Evolutionary conservation across 83 land plant genomes (phyloP).

Genomic region (Diphasiastrum complanatum): DNA sequence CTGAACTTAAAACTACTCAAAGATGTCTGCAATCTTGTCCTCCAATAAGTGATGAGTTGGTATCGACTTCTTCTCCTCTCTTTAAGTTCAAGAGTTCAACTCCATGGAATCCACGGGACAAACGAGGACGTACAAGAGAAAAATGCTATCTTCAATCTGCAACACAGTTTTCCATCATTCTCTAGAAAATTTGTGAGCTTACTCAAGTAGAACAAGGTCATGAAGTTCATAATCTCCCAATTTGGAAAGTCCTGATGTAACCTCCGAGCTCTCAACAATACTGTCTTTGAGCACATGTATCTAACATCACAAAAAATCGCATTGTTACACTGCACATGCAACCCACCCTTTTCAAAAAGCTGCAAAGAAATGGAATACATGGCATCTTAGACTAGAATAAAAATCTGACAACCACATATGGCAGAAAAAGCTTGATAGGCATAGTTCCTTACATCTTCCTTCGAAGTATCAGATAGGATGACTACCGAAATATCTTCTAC

Average conservation of each 20-base stretch:
- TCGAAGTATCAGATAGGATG: slow-evolving; percentile 78
- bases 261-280: slow-evolving; percentile 94
- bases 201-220: slow-evolving; percentile 90
- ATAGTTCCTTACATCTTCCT: slow-evolving; percentile 64
- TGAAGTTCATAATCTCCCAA: slow-evolving; percentile 87
- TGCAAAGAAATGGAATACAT: neutral
- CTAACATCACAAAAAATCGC: slow-evolving; percentile 24
- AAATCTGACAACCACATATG: neutral
- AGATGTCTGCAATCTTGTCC: no score
- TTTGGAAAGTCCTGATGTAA: slow-evolving; percentile 68
- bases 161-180: neutral
- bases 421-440: no score
- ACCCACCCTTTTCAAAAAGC: neutral
- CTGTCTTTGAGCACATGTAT: slow-evolving; percentile 77
- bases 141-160: neutral
- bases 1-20: no score
- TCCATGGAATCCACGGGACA: no score
- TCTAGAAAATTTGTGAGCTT: slow-evolving; percentile 28
- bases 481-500: slow-evolving; percentile 70
- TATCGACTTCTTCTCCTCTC: no score
- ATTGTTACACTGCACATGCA: neutral
- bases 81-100: no score
- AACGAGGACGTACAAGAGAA: neutral
- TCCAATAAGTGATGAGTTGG: no score
- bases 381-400: neutral